These are phyloP conservation scores for Cyberlindnera mrakii DNA, from an alignment of 805 yeast species.

Conservation along the genomic window DNA sequence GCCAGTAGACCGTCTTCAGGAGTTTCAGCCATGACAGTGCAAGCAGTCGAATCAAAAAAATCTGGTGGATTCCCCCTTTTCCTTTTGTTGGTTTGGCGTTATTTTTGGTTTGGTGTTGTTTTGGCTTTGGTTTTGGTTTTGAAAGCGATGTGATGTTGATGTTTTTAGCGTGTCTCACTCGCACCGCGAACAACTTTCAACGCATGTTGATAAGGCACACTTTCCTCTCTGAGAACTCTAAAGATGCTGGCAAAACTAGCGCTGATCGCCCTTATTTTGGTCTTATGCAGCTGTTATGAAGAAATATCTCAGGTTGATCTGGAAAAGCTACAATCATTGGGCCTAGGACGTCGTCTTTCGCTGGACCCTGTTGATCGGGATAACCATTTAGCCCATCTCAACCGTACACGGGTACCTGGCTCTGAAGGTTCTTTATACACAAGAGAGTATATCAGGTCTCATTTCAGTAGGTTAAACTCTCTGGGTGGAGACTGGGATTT, in stretches of 20 bases:
- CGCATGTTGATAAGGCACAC: no score
- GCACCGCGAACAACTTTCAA: no score
- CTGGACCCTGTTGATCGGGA: constrained; percentile 8
- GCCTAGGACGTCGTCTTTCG: constrained; percentile 10
- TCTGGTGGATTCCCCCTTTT: no score
- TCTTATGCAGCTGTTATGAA: neutral
- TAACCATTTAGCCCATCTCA: constrained; percentile 26
- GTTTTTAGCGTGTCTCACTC: no score
- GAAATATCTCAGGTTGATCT: constrained; percentile 6
- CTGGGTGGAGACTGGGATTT: constrained; percentile 23
- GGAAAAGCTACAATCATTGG: constrained; percentile 1
- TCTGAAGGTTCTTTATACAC: constrained; percentile 32
- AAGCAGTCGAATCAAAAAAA: no score
- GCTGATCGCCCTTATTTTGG: neutral
- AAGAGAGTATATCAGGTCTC: constrained; percentile 30
- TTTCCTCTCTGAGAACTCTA: no score
- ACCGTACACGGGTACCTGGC: constrained; percentile 38
- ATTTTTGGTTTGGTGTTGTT: no score
- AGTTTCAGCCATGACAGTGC: no score
- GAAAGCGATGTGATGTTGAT: no score
- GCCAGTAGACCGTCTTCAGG: no score
- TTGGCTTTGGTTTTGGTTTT: no score
- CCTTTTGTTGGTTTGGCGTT: no score
- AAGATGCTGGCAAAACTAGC: neutral
- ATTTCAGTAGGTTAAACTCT: constrained; percentile 25